Base-by-base conservation (phyloP, 306 rosid species). In the Prunus armeniaca region DNA sequence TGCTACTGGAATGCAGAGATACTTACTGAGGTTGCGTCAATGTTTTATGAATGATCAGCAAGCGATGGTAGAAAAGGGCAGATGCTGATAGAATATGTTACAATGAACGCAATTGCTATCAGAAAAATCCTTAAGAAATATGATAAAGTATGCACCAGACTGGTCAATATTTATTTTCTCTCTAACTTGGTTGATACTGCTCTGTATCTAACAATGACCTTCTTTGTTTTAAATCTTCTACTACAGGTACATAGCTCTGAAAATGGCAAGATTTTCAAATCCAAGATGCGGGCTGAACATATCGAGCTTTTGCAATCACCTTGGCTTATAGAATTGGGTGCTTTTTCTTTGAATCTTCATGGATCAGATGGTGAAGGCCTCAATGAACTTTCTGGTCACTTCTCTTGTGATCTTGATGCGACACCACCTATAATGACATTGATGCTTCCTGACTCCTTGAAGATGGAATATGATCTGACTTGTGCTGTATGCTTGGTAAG, bases 401-500 rank as follows among this genome's bases (percentile, higher is more conserved):
- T 91, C 73, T 90, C 91, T 3, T 85, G 95, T 56, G 88, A 86
- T 46, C 84, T 87, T 28, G 46, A 82, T 69, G 62, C 63, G 13
- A 69, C 74, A 46, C 76, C 82, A 46, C 88, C 93, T 20, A 67
- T 60, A 52, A 84, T 93, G 89, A 85, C 86, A 12, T 84, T 93
- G 89, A 54, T 69, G 70, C 96, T 93, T 82, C 91, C 93, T 0
- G 88, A 87, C 84, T 88, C 91, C 74, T 78, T 85, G 28, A 90
- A 86, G 74, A 85, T 91, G 5, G 91, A 91, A 74, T 90, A 84
- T 75, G 84, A 86, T 87, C 90, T 93, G 63, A 91, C 82, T 72
- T 93, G 98, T 81, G 96, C 97, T 62, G 81, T 93, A 79, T 93
- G 98, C 82, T 83, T 93, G 96, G 98, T 93, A 87, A 87, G 88